Percentiles rank a stretch among this genome's conserved stretches.
phyloP scores from a whole-genome alignment of 2,329 filamentous ascomycete genomes.

The Colletotrichum neosansevieriae region DNA sequence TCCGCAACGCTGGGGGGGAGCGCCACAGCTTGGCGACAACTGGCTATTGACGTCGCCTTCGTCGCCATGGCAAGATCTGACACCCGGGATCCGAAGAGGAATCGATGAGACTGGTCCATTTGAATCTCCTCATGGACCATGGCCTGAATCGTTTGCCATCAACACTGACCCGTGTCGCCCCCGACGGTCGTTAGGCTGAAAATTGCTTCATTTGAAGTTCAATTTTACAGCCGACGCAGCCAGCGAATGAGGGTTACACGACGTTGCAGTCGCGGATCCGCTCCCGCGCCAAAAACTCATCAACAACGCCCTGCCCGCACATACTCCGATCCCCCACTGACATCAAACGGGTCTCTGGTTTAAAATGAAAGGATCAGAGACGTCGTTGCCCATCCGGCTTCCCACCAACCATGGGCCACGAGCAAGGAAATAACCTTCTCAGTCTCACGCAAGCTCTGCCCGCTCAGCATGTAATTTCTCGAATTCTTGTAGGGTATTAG shows the following conservation, averaged over 20 bases:
- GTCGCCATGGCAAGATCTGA: conserved; percentile 2
- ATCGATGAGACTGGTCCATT: conserved; percentile 4
- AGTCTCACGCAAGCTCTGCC: conserved; percentile 31
- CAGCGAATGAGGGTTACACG: conserved; percentile 31
- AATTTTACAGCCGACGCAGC: conserved; percentile 31
- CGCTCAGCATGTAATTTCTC: conserved; percentile 33
- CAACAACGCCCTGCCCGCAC: conserved; percentile 20
- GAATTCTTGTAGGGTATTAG: conserved; percentile 9
- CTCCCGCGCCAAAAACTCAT: conserved; percentile 27
- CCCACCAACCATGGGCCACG: conserved; percentile 33
- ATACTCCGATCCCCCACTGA: conserved; percentile 36
- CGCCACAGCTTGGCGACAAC: conserved; percentile 18
- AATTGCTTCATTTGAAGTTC: conserved; percentile 38
- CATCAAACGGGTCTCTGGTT: conserved; percentile 36
- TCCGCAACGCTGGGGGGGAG: conserved; percentile 22
- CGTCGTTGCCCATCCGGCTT: conserved; percentile 24
- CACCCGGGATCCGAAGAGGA: conserved; percentile 23
- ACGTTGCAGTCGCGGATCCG: conserved; percentile 39
- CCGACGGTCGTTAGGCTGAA: conserved; percentile 13
- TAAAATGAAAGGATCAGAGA: conserved; percentile 39
- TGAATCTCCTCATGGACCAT: background rate
- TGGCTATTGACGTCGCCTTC: conserved; percentile 19
- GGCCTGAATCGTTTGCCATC: background rate
- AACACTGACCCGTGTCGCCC: background rate
- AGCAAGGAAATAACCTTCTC: conserved; percentile 38